These are phyloP conservation scores for Coniochaeta prunicola DNA, from an alignment of 2,329 filamentous ascomycete genomes.

Conservation along the genomic window DNA sequence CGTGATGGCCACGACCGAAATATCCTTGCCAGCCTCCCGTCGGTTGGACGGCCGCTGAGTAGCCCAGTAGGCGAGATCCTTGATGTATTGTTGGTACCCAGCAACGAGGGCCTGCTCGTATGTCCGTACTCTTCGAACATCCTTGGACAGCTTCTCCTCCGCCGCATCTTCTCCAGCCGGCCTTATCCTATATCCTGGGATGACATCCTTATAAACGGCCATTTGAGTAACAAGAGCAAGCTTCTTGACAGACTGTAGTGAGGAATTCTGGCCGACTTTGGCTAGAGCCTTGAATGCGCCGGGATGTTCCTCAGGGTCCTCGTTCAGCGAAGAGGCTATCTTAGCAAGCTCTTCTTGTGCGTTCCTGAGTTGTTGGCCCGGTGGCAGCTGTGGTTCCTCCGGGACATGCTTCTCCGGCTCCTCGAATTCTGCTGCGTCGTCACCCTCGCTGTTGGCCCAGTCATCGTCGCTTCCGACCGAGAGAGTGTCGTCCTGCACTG, in stretches of 20 bases:
- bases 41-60: conserved; percentile 40
- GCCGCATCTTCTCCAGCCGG: conserved; percentile 68
- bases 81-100: conserved; percentile 80
- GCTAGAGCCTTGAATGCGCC: conserved; percentile 71
- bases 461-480: conserved; percentile 52
- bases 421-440: conserved; percentile 43
- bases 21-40: conserved; percentile 31
- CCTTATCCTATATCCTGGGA: conserved; percentile 92
- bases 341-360: conserved; percentile 91
- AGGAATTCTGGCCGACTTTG: conserved; percentile 58
- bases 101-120: conserved; percentile 85
- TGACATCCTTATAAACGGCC: conserved; percentile 89
- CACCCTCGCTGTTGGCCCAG: conserved; percentile 56
- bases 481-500: conserved; percentile 50
- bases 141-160: conserved; percentile 80
- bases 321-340: conserved; percentile 73
- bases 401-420: conserved; percentile 33
- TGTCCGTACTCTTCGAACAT: conserved; percentile 71
- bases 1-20: conserved; percentile 72
- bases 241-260: conserved; percentile 71
- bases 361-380: conserved; percentile 71
- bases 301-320: conserved; percentile 87
- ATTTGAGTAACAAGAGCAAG: conserved; percentile 80
- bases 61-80: conserved; percentile 62
- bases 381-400: conserved; percentile 57